These are phyloP conservation scores for Didymellaceae sp. DNA, from an alignment of 2,329 filamentous ascomycete species.

Conservation along the genomic window DNA sequence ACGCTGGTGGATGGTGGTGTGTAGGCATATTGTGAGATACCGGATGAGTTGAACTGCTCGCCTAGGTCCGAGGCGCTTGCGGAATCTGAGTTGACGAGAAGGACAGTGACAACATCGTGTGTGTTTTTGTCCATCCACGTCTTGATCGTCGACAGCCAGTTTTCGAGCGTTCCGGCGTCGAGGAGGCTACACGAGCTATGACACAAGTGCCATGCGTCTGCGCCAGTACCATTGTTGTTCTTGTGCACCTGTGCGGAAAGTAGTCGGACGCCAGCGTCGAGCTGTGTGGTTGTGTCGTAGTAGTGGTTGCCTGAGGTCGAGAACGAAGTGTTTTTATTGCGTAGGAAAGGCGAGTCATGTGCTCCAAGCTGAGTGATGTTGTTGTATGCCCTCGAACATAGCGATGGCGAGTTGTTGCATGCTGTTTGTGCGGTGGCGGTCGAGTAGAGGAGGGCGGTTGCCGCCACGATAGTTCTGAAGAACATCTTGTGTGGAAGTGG, in stretches of 20 bases:
- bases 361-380: constrained; percentile 80
- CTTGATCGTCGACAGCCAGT: constrained; percentile 70
- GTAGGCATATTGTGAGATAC: constrained; percentile 67
- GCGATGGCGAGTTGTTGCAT: constrained; percentile 81
- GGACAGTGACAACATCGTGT: constrained; percentile 76
- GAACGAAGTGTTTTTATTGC: constrained; percentile 67
- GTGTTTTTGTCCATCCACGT: constrained; percentile 72
- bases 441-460: constrained; percentile 36
- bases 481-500: constrained; percentile 34
- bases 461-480: constrained; percentile 34
- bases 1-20: constrained; percentile 51
- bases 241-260: constrained; percentile 76
- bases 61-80: constrained; percentile 63
- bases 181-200: constrained; percentile 72
- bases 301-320: constrained; percentile 74
- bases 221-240: constrained; percentile 49
- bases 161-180: constrained; percentile 70
- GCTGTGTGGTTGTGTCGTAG: constrained; percentile 71
- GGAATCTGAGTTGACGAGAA: constrained; percentile 74
- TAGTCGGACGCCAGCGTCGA: constrained; percentile 74
- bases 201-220: constrained; percentile 67
- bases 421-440: constrained; percentile 51
- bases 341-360: constrained; percentile 75
- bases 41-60: constrained; percentile 53
- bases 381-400: constrained; percentile 75